A percentile compares a stretch with the other conserved stretches of the same genome.
These are phyloP conservation scores for Tylopilus vinaceipallidus DNA, from an alignment of 768 basidiomycete genomes.

Conservation along the genomic window DNA sequence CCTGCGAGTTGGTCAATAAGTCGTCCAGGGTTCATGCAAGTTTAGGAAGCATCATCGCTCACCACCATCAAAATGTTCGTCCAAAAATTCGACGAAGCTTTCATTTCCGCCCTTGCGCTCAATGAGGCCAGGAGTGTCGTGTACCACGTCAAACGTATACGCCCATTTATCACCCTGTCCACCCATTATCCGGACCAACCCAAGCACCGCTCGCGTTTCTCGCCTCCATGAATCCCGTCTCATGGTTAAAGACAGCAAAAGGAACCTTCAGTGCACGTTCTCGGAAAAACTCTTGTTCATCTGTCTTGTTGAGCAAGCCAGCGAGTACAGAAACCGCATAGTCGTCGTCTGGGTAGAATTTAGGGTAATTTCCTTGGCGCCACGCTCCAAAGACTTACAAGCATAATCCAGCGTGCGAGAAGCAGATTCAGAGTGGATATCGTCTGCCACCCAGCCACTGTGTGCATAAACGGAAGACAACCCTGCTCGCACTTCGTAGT, in stretches of 20 bases:
- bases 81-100: conserved; percentile 64
- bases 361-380: not conserved
- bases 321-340: conserved; percentile 70
- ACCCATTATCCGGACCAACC: conserved; percentile 71
- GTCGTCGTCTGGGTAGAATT: conserved; percentile 60
- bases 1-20: conserved; percentile 37
- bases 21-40: not conserved
- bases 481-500: conserved; percentile 81
- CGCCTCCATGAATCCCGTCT: conserved; percentile 81
- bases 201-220: conserved; percentile 64
- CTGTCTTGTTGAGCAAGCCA: conserved; percentile 45
- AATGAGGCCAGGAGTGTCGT: conserved; percentile 64
- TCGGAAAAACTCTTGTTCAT: conserved; percentile 49
- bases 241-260: conserved; percentile 62
- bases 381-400: conserved; percentile 44
- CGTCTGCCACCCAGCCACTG: conserved; percentile 75
- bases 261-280: conserved; percentile 56
- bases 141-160: conserved; percentile 77
- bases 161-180: conserved; percentile 80
- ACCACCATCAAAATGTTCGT: conserved; percentile 53
- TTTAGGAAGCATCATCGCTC: conserved; percentile 9
- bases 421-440: conserved; percentile 76
- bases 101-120: conserved; percentile 61
- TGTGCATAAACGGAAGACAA: conserved; percentile 64
- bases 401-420: conserved; percentile 79